Base-by-base conservation (phyloP, 2,329 filamentous ascomycete species). In the Fusarium fujikuroi region DNA sequence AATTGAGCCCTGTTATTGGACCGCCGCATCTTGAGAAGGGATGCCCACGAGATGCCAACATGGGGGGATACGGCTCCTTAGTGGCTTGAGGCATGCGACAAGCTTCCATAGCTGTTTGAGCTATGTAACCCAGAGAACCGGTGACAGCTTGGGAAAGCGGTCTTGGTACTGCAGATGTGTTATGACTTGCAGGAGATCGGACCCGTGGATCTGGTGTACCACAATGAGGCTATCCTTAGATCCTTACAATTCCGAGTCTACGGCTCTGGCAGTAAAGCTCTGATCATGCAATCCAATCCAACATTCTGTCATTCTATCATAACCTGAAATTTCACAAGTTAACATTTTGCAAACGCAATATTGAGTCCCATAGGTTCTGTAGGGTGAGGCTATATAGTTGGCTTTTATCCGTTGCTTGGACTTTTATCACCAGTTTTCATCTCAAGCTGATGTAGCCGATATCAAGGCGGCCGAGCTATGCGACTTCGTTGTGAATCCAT, bases 1-100 rank as follows among this genome's bases (percentile, higher is more conserved):
- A 60, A 72, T 62, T 69, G 49, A 60, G 54, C 30, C 23, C 34
- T 56, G 12, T 37, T 56, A 74, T 74, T 74, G 68, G 72, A 50
- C 42, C 50, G 37, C n/a, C 30, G 23, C 19, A 30, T 57, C 37
- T 39, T 59, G 34, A 49, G 57, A 62, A 52, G 28, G 52, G 44
- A 74, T 54, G 53, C 54, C 63, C 68, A 72, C 72, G 64, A 69
- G 72, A 47, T 54, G 34, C 30, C 25, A 49, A 37, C 37, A 49
- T 32, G 46, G 40, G 32, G 34, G 37, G 15, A 12, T 64, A 32
- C 40, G n/a, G 28, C 28, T 25, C 42, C 56, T 60, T 54, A 36
- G 58, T 68, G 70, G 62, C 62, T 68, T 58, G 40, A 28, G 30
- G 66, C 61, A 37, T 70, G 66, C 44, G 44, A 60, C 43, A 56